Base-by-base conservation (phyloP, 495 filamentous ascomycete species). In the Penicillium canescens region DNA sequence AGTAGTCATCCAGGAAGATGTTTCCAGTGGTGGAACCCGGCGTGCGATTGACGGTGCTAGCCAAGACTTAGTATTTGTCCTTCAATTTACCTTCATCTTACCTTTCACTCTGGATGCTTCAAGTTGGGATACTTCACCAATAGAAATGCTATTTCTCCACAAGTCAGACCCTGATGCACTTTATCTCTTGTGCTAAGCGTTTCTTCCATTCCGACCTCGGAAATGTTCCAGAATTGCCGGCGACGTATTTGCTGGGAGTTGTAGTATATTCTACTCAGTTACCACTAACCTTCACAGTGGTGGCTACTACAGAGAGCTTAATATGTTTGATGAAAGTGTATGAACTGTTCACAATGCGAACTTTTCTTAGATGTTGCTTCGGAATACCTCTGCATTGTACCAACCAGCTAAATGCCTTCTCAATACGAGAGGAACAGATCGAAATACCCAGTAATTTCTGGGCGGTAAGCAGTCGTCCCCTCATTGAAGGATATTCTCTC, bases 11-110 rank as follows among this genome's bases (percentile, higher is more conserved):
- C 8, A 31, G 28, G 7, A 31, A 31, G 14, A 56, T 34, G 62
- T 58, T 56, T 48, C 60, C 54, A 55, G 44, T 55, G 53, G 45
- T 53, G 37, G 46, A 46, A 57, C 59, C 60, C 57, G 55, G 55
- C 57, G 31, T 47, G 45, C 2, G 60, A 65, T 67, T 51, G 57
- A 55, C 59, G 58, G 34, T 52, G 46, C 50, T 59, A 58, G 64
- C 52, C 50, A 46, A 58, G 47, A 46, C 56, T 34, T 43, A 21
- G 12, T 18, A 33, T 46, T 42, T 50, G 53, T 60, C 59, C 57
- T 65, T 55, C 55, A 62, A 57, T 37, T 56, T 51, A 61, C 39
- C 38, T 20, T 55, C 55, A 62, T 57, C 34, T 56, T 51, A 61
- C 39, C 38, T 20, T 59, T 26, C 34, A 35, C 43, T 40, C 10